These are phyloP conservation scores for Apophysomyces elegans DNA, from an alignment of 371 early-diverging fungal genomes.

Conservation along the genomic window DNA sequence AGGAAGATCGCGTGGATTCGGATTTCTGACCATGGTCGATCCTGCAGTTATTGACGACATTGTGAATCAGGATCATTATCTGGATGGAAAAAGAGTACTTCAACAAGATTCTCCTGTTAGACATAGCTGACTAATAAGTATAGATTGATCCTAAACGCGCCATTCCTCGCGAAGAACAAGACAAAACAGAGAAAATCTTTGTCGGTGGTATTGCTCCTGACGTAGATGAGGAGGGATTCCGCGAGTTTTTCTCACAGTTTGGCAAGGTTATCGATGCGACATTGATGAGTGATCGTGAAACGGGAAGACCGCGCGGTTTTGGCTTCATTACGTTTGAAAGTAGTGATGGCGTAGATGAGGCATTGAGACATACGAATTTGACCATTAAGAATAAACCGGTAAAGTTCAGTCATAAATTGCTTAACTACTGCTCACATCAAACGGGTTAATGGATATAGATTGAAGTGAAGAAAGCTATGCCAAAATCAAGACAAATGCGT, in stretches of 20 bases:
- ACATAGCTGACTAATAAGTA: neutral
- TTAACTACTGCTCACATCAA: neutral
- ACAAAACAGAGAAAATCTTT: slow-evolving; percentile 88
- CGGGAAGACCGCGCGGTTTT: slow-evolving; percentile 82
- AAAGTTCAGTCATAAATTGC: slow-evolving; percentile 17
- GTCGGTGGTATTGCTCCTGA: slow-evolving; percentile 87
- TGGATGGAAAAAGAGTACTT: slow-evolving; percentile 86
- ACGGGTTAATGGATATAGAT: slow-evolving; percentile 37
- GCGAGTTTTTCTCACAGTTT: slow-evolving; percentile 74
- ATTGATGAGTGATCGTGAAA: slow-evolving; percentile 77
- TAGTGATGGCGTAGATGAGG: slow-evolving; percentile 67
- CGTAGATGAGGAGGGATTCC: slow-evolving; percentile 83
- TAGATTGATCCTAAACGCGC: slow-evolving; percentile 91
- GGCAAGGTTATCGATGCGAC: slow-evolving; percentile 80
- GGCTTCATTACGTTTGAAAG: slow-evolving; percentile 82
- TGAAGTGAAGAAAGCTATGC: slow-evolving; percentile 73
- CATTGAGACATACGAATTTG: slow-evolving; percentile 52
- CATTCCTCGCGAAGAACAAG: slow-evolving; percentile 79
- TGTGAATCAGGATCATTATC: slow-evolving; percentile 70
- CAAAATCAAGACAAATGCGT: slow-evolving; percentile 51
- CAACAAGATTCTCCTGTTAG: neutral
- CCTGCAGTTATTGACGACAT: slow-evolving; percentile 71
- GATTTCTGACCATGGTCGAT: slow-evolving; percentile 85
- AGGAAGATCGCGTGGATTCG: slow-evolving; percentile 88
- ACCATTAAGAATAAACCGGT: slow-evolving; percentile 62